A percentile compares a stretch with the other conserved stretches of the same genome.
Conservation (phyloP, 352 stramenopile genomes). For the Phytophthora meadii region DNA sequence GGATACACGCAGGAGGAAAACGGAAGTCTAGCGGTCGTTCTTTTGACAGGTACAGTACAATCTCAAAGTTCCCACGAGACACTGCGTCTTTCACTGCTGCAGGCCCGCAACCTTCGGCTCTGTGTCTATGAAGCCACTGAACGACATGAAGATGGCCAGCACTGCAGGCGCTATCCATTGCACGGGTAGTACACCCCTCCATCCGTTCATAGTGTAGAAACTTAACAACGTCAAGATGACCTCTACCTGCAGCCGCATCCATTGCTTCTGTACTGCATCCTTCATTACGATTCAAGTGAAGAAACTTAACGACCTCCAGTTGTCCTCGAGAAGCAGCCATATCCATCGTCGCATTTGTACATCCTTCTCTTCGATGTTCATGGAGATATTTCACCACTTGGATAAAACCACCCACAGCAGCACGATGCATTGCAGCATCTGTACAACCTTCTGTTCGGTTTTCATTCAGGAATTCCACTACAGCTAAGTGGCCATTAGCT, state of each 20-base stretch:
- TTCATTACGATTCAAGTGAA: slow-evolving; percentile 1
- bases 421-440: slow-evolving; percentile 11
- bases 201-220: slow-evolving; percentile 18
- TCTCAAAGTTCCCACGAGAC: slow-evolving; percentile 17
- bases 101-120: slow-evolving; percentile 15
- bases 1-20: slow-evolving; percentile 8
- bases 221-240: slow-evolving; percentile 15
- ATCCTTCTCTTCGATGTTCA: slow-evolving; percentile 4
- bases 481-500: slow-evolving; percentile 8
- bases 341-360: slow-evolving; percentile 1
- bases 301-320: not conserved
- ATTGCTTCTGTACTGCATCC: slow-evolving; percentile 2
- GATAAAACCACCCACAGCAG: slow-evolving; percentile 4
- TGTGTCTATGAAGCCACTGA: slow-evolving; percentile 15
- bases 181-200: slow-evolving; percentile 18
- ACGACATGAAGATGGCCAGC: slow-evolving; percentile 17
- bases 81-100: slow-evolving; percentile 16
- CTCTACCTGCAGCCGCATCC: slow-evolving; percentile 11
- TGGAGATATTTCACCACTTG: slow-evolving; percentile 20
- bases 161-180: slow-evolving; percentile 17
- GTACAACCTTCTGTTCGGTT: slow-evolving; percentile 18
- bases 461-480: slow-evolving; percentile 17
- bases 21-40: slow-evolving; percentile 5
- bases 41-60: slow-evolving; percentile 19
- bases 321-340: not conserved